Conservation (phyloP, 371 early-diverging fungal species). For the Circinella minor region DNA sequence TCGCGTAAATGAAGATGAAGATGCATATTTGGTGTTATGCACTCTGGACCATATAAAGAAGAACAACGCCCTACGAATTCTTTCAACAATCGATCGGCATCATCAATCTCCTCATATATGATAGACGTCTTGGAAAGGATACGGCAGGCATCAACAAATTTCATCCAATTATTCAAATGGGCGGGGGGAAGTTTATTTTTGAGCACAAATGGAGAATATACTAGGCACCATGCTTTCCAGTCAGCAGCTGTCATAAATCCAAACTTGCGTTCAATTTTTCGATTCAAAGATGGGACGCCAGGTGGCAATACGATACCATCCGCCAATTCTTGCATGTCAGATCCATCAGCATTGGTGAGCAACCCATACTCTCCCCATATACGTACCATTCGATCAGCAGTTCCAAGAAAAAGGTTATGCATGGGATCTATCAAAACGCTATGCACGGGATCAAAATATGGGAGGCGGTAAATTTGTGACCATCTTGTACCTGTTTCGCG, state of each 20-base stretch:
- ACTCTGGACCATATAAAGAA: not conserved
- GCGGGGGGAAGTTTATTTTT: not conserved
- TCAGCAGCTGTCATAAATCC: constrained; percentile 9
- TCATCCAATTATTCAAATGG: not conserved
- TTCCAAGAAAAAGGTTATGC: constrained; percentile 21
- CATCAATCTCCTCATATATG: not conserved
- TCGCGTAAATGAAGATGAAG: constrained; percentile 13
- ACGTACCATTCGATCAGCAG: constrained; percentile 2
- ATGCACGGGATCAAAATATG: constrained; percentile 16
- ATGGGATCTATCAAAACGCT: constrained; percentile 14
- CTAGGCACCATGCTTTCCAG: constrained; percentile 9
- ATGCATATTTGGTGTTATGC: constrained; percentile 14
- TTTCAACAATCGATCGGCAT: not conserved
- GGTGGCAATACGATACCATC: not conserved
- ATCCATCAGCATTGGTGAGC: not conserved
- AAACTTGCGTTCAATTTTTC: not conserved
- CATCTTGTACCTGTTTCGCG: constrained; percentile 5
- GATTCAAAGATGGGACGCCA: not conserved
- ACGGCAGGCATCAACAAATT: constrained; percentile 9
- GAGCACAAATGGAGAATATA: not conserved
- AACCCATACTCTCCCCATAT: not conserved
- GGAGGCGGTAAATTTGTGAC: constrained; percentile 9
- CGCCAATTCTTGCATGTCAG: not conserved
- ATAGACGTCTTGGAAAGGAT: not conserved
- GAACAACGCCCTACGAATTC: not conserved